phyloP scores from a whole-genome alignment of 345 rosid genomes.

The Kandelia obovata region DNA sequence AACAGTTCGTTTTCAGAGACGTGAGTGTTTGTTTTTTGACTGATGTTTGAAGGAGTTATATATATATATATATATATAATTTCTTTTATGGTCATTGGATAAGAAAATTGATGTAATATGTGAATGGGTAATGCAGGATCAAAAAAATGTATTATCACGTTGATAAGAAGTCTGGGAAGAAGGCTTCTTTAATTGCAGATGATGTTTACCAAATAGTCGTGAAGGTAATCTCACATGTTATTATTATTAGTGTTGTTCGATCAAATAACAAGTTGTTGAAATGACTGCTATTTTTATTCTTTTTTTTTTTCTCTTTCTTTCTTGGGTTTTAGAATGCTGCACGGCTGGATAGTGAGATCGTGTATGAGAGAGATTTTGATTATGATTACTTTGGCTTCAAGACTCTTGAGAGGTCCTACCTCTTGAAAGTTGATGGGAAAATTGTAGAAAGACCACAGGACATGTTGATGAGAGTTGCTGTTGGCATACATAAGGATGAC shows the following conservation, averaged over 20 bases:
- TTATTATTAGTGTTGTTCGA: not conserved
- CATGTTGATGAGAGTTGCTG: conserved; percentile 90
- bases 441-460: conserved; percentile 84
- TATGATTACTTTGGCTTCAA: conserved; percentile 89
- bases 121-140: conserved; percentile 40
- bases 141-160: conserved; percentile 66
- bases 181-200: conserved; percentile 78
- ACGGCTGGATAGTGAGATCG: conserved; percentile 74
- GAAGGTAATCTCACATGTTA: conserved; percentile 41
- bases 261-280: not conserved
- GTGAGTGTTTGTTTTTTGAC: conserved; percentile 39
- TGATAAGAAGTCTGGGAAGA: conserved; percentile 61
- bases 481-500: conserved; percentile 72
- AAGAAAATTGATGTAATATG: not conserved
- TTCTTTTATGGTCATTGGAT: not conserved
- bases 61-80: too few relatives aligned
- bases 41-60: not conserved
- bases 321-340: conserved; percentile 52
- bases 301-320: too few relatives aligned
- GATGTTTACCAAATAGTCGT: conserved; percentile 82
- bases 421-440: conserved; percentile 70
- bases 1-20: conserved; percentile 80
- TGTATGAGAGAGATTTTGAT: conserved; percentile 80
- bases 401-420: conserved; percentile 88
- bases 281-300: not conserved